Base-by-base conservation (phyloP, 2,329 filamentous ascomycete genomes). In the Colletotrichum sp. region DNA sequence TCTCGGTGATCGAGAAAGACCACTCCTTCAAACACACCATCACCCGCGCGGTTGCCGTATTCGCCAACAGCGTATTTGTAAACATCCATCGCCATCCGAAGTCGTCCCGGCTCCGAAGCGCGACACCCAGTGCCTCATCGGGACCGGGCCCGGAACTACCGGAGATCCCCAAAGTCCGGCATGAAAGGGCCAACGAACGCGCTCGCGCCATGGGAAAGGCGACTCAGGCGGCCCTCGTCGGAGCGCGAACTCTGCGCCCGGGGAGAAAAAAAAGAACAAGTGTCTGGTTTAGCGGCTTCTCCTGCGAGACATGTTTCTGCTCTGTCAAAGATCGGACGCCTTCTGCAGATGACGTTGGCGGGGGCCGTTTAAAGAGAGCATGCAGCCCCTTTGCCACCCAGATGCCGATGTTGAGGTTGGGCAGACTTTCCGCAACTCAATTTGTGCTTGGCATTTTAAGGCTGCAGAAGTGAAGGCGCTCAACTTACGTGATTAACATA, bases 101-200 rank as follows among this genome's bases (percentile, higher is more conserved):
- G 61, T 64, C 61, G 8, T 13, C 18, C 15, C 65, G 62, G 36
- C 22, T 9, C 28, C 56, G 30, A 66, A 30, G 34, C 52, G 32
- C 16, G n/a, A 18, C 36, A 43, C 16, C 27, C 55, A 22, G 8
- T 30, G 22, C 55, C n/a, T 25, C 25, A 55, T 61, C 73, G 32
- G 13, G n/a, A 22, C 55, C 30, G 62, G 62, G 15, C 2, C 73
- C 43, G 30, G 30, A 39, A 32, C 55, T 27, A 36, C 55, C 73
- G 73, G 73, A 72, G 55, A 67, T 75, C 73, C 73, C 73, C 73
- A 75, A 67, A 34, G 66, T 39, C 60, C 58, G 22, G 32, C 18
- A 15, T 13, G n/a, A 25, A 25, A 27, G 22, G 36, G 30, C 28
- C 22, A 68, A 28, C 43, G n/a, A 52, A 52, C 43, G 43, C 43